Base-by-base conservation (phyloP, 1,284 basidiomycete genomes). In the Rhodotorula sp. region DNA sequence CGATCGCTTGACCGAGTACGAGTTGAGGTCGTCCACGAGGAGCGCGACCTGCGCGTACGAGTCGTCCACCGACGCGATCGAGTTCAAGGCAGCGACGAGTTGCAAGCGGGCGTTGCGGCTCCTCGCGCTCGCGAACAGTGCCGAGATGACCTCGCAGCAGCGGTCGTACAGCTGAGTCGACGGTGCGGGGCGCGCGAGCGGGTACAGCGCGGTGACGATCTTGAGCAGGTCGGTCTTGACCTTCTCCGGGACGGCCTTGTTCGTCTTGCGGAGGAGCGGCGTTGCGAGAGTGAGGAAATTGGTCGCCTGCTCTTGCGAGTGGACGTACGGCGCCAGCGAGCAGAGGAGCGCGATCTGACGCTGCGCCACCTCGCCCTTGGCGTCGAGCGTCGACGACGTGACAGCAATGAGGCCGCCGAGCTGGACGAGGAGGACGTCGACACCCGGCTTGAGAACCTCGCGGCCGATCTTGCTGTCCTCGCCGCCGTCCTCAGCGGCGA, bases 281-380 rank as follows among this genome's bases (percentile, higher is more conserved):
- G 87, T 84, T 74, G 99, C 89, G 2, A 97, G 85, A 0, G 84
- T 80, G 27, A 95, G 84, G 25, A 99, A 86, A 19, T 87, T 87
- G 44, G 87, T 85, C 0, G 93, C 93, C 80, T 97, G 92, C 1
- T 83, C 80, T 1, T 87, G 83, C 77, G 91, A 88, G 2, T 86
- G 84, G 62, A 92, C 88, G 77, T 91, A 89, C 25, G 88, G 88
- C 0, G 94, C 90, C 37, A 98, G 85, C 56, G 88, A 85, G 0
- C 93, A 91, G 6, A 99, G 85, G 32, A 98, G 88, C 50, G 82
- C 81, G 75, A 99, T 90, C 79, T 96, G 90, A 12, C 94, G 88
- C 71, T 94, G 91, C 27, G 88, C 87, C 3, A 97, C 83, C 19
- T 90, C 89, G 66, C 89, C 91, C 25, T 88, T 77, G 3, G 76